Conservation (phyloP, 805 yeast species). For the Kuraishia molischiana region DNA sequence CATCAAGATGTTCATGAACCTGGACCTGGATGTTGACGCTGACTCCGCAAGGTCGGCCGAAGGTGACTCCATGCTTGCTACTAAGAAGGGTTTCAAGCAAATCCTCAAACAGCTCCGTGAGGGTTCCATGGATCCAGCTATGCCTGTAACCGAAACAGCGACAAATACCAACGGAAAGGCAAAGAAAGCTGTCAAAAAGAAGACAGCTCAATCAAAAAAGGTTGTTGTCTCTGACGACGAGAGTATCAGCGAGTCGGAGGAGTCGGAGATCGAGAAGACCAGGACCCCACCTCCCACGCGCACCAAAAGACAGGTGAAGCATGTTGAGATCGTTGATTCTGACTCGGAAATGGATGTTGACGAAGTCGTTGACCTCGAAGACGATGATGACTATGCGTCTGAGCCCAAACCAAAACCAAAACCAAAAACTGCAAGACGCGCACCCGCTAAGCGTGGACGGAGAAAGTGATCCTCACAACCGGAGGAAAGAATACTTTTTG, state of each 20-base stretch:
- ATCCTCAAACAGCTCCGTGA: constrained; percentile 32
- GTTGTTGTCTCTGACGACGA: not conserved
- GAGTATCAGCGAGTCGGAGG: not conserved
- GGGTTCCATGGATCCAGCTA: not conserved
- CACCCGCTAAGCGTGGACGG: too few species aligned
- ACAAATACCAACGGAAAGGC: not conserved
- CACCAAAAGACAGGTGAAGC: not conserved
- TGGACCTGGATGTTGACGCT: constrained; percentile 30
- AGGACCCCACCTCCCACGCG: not conserved
- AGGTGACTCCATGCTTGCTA: not conserved
- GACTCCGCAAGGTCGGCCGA: constrained; percentile 14
- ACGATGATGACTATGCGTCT: constrained; percentile 1
- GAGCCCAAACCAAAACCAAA: not conserved
- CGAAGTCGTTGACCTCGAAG: constrained; percentile 3
- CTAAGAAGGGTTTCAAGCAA: constrained; percentile 26
- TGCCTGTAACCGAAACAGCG: too few species aligned
- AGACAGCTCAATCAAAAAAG: not conserved
- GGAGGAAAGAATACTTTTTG: too few species aligned
- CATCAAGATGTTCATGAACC: constrained; percentile 34
- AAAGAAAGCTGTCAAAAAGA: not conserved
- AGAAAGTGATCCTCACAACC: too few species aligned
- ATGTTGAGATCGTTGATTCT: constrained; percentile 1
- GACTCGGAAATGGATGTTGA: constrained; percentile 2
- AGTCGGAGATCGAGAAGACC: not conserved
- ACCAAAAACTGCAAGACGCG: too few species aligned